Conservation (phyloP, 2,329 filamentous ascomycete genomes). For the Ceratocystis lukuohia region DNA sequence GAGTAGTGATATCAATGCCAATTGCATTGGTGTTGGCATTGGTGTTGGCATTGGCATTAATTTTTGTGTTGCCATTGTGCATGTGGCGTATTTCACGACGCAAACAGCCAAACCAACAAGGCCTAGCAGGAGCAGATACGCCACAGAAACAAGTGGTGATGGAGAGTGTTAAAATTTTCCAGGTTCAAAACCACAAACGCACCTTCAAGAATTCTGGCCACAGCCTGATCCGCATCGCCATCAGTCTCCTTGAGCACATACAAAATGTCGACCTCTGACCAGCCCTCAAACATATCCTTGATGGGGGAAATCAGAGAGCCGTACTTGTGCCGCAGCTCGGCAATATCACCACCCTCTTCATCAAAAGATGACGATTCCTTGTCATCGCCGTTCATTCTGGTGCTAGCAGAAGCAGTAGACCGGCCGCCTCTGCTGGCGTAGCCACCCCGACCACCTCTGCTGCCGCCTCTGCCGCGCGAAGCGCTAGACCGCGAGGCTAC, state of each 20-base stretch:
- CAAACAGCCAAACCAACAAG: background rate
- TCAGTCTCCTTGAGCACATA: slow-evolving; percentile 83
- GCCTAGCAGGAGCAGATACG: background rate
- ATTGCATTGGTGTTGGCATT: background rate
- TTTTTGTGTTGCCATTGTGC: background rate
- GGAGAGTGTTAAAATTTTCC: too few species aligned
- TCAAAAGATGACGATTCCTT: slow-evolving; percentile 46
- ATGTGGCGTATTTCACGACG: background rate
- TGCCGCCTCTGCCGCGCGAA: slow-evolving; percentile 78
- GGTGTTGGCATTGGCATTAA: too few species aligned
- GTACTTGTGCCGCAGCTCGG: slow-evolving; percentile 83
- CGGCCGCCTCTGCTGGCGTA: slow-evolving; percentile 61
- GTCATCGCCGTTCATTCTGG: slow-evolving; percentile 59
- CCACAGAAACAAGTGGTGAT: background rate
- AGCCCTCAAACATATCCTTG: slow-evolving; percentile 87
- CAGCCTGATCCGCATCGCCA: slow-evolving; percentile 61
- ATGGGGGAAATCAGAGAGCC: slow-evolving; percentile 64
- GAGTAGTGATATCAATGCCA: background rate
- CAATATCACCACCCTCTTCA: slow-evolving; percentile 73
- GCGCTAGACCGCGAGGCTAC: slow-evolving; percentile 71
- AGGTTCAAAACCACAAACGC: slow-evolving; percentile 24
- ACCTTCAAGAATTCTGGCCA: slow-evolving; percentile 72
- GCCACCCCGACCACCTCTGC: slow-evolving; percentile 71
- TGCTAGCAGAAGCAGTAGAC: slow-evolving; percentile 33
- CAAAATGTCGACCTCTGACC: slow-evolving; percentile 89